A percentile compares a stretch with the other conserved stretches of the same genome.
phyloP scores from a whole-genome alignment of 345 rosid genomes.

The Populus simonii region DNA sequence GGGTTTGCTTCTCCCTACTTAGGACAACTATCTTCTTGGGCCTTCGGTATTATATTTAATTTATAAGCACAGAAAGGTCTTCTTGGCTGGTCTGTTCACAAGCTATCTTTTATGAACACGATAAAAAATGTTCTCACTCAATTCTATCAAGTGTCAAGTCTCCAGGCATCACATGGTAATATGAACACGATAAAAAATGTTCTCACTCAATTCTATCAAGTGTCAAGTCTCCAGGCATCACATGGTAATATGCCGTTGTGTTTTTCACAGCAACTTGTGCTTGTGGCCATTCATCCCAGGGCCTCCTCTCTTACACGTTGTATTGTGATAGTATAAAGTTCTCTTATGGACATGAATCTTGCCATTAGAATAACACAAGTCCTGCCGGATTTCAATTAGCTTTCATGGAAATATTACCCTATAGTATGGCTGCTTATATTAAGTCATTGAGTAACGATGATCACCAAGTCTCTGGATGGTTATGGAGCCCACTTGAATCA shows the following conservation, averaged over 20 bases:
- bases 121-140: not conserved
- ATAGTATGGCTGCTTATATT: not conserved
- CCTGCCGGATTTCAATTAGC: not conserved
- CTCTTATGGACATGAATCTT: not conserved
- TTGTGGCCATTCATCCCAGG: too few species aligned
- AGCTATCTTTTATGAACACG: not conserved
- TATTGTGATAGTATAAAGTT: too few species aligned
- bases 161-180: too few species aligned
- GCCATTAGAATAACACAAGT: not conserved
- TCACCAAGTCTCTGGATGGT: not conserved
- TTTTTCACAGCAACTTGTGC: not conserved
- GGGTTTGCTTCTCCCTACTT: not conserved
- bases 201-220: not conserved
- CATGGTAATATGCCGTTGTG: not conserved
- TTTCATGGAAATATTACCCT: not conserved
- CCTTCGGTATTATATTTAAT: not conserved
- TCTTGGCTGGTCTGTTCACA: not conserved
- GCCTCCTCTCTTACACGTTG: not conserved
- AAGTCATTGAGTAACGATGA: not conserved
- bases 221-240: not conserved
- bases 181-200: not conserved
- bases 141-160: not conserved
- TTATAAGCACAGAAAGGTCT: not conserved
- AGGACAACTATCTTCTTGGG: not conserved
- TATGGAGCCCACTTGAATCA: not conserved